Evolutionary conservation across 2,329 filamentous ascomycete species (phyloP).

Genomic region (Pyrenochaeta sp.): DNA sequence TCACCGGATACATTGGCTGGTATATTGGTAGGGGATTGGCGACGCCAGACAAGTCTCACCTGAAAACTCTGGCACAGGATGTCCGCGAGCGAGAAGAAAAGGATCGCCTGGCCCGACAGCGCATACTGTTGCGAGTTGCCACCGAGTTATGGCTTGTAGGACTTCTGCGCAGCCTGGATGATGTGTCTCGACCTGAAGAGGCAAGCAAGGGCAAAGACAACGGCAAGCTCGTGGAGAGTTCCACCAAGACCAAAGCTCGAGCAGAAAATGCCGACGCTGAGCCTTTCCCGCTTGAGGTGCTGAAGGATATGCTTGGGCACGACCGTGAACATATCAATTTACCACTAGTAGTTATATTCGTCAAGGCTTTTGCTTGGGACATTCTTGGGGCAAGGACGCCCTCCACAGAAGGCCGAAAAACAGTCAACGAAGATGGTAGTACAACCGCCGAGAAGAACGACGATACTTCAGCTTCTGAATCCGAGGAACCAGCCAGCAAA

Average conservation of each 20-base stretch:
- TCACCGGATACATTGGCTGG: slow-evolving; percentile 92
- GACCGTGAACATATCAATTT: slow-evolving; percentile 93
- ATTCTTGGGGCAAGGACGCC: slow-evolving; percentile 80
- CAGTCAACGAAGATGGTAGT: slow-evolving; percentile 80
- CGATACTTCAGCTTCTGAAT: slow-evolving; percentile 61
- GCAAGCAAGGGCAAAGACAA: slow-evolving; percentile 67
- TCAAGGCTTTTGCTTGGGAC: slow-evolving; percentile 97
- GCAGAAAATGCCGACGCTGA: slow-evolving; percentile 75
- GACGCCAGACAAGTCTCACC: slow-evolving; percentile 82
- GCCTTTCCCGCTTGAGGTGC: slow-evolving; percentile 94
- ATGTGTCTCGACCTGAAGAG: slow-evolving; percentile 71
- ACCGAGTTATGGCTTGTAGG: slow-evolving; percentile 97
- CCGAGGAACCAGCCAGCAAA: slow-evolving; percentile 60
- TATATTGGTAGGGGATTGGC: slow-evolving; percentile 88
- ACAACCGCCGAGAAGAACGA: slow-evolving; percentile 65
- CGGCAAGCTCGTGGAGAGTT: slow-evolving; percentile 61
- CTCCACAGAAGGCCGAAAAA: slow-evolving; percentile 81
- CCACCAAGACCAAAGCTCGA: slow-evolving; percentile 69
- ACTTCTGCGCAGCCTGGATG: slow-evolving; percentile 81
- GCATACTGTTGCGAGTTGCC: slow-evolving; percentile 85
- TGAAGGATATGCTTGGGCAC: slow-evolving; percentile 94
- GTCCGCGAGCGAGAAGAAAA: slow-evolving; percentile 95
- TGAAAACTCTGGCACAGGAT: slow-evolving; percentile 82
- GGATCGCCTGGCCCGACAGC: slow-evolving; percentile 85
- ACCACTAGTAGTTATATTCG: slow-evolving; percentile 90